Conservation (phyloP, 139 green algal species). For the Helicosporidium sp. region DNA sequence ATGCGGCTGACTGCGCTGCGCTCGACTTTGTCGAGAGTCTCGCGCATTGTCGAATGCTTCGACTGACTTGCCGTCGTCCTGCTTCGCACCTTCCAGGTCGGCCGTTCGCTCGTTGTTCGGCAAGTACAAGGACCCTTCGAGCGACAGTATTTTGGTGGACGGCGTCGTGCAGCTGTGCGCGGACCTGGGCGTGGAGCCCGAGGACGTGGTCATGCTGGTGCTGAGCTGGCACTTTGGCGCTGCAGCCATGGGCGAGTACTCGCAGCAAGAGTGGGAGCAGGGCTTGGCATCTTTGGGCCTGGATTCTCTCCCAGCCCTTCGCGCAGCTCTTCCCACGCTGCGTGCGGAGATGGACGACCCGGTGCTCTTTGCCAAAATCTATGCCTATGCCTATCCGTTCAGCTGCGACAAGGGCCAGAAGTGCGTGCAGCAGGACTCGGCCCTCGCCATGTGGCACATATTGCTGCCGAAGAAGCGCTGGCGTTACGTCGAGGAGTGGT, state of each 20-base stretch:
- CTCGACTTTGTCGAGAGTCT: too few species aligned
- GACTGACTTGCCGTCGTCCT: too few species aligned
- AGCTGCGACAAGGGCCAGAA: slow-evolving; percentile 78
- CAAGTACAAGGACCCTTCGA: slow-evolving; percentile 20
- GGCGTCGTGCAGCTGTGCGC: slow-evolving; percentile 51
- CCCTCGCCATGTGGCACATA: slow-evolving; percentile 81
- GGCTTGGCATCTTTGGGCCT: slow-evolving; percentile 37
- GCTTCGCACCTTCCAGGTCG: too few species aligned
- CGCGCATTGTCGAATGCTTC: too few species aligned
- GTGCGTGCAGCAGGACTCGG: slow-evolving; percentile 74
- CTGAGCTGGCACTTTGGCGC: slow-evolving; percentile 63
- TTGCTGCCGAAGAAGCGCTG: slow-evolving; percentile 36
- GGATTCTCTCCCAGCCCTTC: slow-evolving; percentile 49
- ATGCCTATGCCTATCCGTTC: slow-evolving; percentile 65
- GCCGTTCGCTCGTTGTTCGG: too few species aligned
- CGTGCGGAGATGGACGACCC: slow-evolving; percentile 35
- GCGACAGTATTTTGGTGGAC: slow-evolving; percentile 27
- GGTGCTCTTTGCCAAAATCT: slow-evolving; percentile 45
- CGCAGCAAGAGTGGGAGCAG: slow-evolving; percentile 42
- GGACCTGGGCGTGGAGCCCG: slow-evolving; percentile 57
- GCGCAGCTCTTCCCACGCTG: slow-evolving; percentile 40
- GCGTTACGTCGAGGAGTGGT: slow-evolving; percentile 53
- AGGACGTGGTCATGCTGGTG: slow-evolving; percentile 71
- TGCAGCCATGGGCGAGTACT: slow-evolving; percentile 74
- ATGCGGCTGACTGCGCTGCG: too few species aligned